phyloP scores from a whole-genome alignment of 164 flowering plant species.

The Vitis rupestris region DNA sequence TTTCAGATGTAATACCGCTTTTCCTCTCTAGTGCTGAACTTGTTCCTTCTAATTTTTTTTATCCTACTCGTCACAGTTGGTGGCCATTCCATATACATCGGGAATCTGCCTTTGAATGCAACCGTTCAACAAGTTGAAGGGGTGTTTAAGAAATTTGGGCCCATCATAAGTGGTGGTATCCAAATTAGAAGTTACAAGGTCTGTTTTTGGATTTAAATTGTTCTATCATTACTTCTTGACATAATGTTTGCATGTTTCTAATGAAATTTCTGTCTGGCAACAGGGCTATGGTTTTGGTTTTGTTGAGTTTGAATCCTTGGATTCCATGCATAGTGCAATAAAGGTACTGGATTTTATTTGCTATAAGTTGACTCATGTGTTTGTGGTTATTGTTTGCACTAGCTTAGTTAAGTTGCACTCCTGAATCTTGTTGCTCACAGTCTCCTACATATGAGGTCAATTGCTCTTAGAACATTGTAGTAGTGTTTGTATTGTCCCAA shows the following conservation, averaged over 20 bases:
- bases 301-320: conserved; percentile 41
- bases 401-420: not conserved
- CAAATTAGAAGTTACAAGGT: conserved; percentile 51
- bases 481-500: too few relatives aligned
- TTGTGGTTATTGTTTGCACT: not conserved
- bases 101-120: conserved; percentile 36
- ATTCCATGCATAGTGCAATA: conserved; percentile 29
- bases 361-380: not conserved
- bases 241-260: not conserved
- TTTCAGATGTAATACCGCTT: not conserved
- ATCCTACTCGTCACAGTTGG: conserved; percentile 10
- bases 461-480: too few relatives aligned
- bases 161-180: conserved; percentile 33
- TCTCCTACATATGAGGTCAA: too few relatives aligned
- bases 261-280: conserved; percentile 1
- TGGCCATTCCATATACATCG: conserved; percentile 33
- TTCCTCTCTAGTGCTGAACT: not conserved
- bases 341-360: conserved; percentile 26
- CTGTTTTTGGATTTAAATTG: not conserved
- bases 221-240: not conserved
- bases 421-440: too few relatives aligned
- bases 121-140: conserved; percentile 28
- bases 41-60: not conserved
- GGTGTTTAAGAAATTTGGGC: conserved; percentile 39
- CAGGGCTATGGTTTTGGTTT: conserved; percentile 40